Evolutionary conservation across 2,329 filamentous ascomycete genomes (phyloP), one percentile per base, ranked within the genome.

Genomic region (Cladophialophora bantiana): DNA sequence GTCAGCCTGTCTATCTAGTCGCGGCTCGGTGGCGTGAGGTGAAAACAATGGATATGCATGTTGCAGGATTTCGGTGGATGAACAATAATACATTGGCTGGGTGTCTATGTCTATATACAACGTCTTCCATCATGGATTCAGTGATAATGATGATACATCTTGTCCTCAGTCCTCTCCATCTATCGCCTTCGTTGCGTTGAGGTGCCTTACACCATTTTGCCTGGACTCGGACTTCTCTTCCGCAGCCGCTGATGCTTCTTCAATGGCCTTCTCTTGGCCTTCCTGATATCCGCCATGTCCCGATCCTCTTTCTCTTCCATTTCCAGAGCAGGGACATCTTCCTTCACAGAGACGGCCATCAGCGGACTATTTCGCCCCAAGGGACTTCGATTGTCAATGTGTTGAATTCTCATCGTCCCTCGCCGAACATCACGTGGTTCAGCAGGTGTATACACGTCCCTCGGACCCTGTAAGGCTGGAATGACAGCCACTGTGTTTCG

Each of bases 331-430:
- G 53, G 38, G 12, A 67, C 12, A 38, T 67, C 60, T 20, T 65
- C 66, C 4, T 67, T 66, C 18, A 59, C 38, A 15, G 56, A 36
- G n/a, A 60, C 40, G 20, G 66, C 70, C 35, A 59, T 68, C 60
- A 71, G 13, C 7, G 70, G 70, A 62, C 65, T 72, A 32, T 64
- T 62, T 20, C 70, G 55, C 18, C 68, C 70, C 35, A 72, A 55
- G 32, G 70, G 67, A 45, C 68, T 71, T 13, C 69, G 58, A 32
- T 61, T 62, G 32, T 66, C 59, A 15, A 53, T 6, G 9, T 59
- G 50, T 13, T 31, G 38, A 7, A 42, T 58, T 18, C 58, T 64
- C 3, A 20, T 52, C 12, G 54, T n/a, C 32, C 38, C 48, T 38
- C 57, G 66, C 56, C 58, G 60, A 7, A 54, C 36, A 40, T 53